These are phyloP conservation scores for Ustilago crameri DNA, from an alignment of 1,284 basidiomycete species.

Conservation along the genomic window DNA sequence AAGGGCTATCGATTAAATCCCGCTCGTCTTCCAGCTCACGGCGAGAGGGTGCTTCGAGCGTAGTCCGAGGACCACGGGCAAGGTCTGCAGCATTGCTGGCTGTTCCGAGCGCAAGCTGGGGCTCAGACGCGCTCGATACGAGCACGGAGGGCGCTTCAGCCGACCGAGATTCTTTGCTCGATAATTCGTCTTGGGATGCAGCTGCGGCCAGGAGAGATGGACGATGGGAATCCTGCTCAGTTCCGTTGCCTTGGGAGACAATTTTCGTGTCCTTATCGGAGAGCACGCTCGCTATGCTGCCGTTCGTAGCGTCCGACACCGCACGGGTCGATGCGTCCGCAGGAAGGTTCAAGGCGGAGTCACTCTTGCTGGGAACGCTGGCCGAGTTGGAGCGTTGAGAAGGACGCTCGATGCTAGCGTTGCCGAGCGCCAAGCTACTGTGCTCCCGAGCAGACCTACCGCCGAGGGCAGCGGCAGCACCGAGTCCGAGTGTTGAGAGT, in stretches of 20 bases:
- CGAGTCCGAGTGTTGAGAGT: conserved; percentile 30
- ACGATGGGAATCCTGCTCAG: neutral
- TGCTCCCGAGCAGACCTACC: conserved; percentile 41
- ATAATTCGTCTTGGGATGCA: conserved; percentile 1
- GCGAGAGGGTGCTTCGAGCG: conserved; percentile 7
- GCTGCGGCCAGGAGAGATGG: neutral
- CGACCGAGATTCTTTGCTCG: conserved; percentile 4
- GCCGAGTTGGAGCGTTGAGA: conserved; percentile 29
- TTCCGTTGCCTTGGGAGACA: neutral
- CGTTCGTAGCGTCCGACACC: conserved; percentile 14
- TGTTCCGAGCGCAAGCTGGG: conserved; percentile 9
- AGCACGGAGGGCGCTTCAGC: conserved; percentile 25
- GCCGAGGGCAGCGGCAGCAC: conserved; percentile 18
- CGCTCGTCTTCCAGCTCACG: conserved; percentile 15
- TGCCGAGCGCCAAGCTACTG: conserved; percentile 59
- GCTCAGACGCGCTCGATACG: conserved; percentile 40
- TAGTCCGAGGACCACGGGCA: neutral
- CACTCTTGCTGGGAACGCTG: conserved; percentile 20
- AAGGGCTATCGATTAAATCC: conserved; percentile 35
- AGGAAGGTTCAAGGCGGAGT: conserved; percentile 10
- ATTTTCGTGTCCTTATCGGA: neutral
- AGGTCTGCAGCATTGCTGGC: neutral
- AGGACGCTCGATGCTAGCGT: conserved; percentile 52
- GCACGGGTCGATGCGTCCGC: conserved; percentile 15
- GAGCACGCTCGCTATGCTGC: neutral